phyloP scores from a whole-genome alignment of 208 protist species.

The Acanthamoeba lenticulata region DNA sequence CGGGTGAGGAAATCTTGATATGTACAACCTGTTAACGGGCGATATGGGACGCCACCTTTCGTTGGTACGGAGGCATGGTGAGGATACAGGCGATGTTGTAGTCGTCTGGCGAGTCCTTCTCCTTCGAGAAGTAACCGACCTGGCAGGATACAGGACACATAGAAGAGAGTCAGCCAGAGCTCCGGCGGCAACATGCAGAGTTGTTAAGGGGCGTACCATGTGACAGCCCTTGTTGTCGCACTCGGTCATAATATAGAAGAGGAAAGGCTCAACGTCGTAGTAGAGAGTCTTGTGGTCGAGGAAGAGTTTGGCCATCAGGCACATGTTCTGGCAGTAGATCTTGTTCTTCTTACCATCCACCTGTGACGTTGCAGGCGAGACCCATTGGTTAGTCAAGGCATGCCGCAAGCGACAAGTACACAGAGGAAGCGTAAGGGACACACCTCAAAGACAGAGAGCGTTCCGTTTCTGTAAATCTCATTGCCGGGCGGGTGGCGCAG shows the following conservation, averaged over 20 bases:
- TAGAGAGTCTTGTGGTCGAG: slow-evolving; percentile 99
- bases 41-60: slow-evolving; percentile 70
- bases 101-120: slow-evolving; percentile 95
- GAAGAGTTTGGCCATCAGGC: slow-evolving; percentile 99
- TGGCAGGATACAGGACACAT: not conserved
- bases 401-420: not conserved
- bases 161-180: not conserved
- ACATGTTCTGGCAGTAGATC: slow-evolving; percentile 98
- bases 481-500: slow-evolving; percentile 91
- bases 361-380: not conserved
- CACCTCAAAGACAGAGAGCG: slow-evolving; percentile 96
- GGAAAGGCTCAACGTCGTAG: slow-evolving; percentile 99
- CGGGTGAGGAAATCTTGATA: slow-evolving; percentile 90
- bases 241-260: slow-evolving; percentile 98
- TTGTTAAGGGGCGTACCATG: slow-evolving; percentile 80
- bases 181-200: no score
- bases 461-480: slow-evolving; percentile 91
- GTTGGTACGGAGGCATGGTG: slow-evolving; percentile 95
- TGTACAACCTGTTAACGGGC: no score
- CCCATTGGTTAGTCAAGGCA: not conserved
- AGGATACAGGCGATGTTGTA: slow-evolving; percentile 99
- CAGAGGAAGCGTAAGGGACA: not conserved
- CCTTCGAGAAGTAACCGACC: slow-evolving; percentile 99
- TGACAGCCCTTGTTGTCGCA: slow-evolving; percentile 94
- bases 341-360: slow-evolving; percentile 96